Evolutionary conservation across 768 basidiomycete genomes (phyloP), one percentile per base, ranked within the genome.

Genomic region (Gymnopilus dilepis): DNA sequence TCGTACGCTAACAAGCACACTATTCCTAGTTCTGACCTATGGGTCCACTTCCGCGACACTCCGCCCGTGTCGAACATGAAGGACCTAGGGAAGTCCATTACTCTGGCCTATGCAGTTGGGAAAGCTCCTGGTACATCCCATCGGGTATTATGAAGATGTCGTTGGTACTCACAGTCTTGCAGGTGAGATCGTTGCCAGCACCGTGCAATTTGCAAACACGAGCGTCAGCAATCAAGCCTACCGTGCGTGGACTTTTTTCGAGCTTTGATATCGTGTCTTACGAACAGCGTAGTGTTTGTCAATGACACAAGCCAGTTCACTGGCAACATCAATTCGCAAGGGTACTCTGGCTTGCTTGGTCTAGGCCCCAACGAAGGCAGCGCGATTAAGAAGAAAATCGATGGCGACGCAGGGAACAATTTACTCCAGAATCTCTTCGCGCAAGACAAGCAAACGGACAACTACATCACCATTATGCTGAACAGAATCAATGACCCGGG

Each of bases 321-420:
- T 4, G 73, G 81, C 15, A 74, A 90, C 66, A 86, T 89, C 68
- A 74, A 81, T 34, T 51, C 80, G 2, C 84, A 90, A 68, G 88
- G 86, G 0, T 89, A 86, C 65, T 82, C 87, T 59, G 91, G 91
- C 40, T 83, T 93, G 19, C 77, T 93, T 28, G 91, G 91, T 22
- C 82, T 93, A 17, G 91, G 91, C n/a, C 91, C 91, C 30, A 90
- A 90, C 75, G 73, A 82, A 24, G 89, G 87, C 45, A 91, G 89
- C 53, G 76, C 83, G 41, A 83, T 93, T 63, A 81, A 78, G 59
- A 79, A 86, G 62, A 85, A 84, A 56, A 70, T 91, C 42, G 60
- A 63, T 17, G 79, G 78, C 8, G 64, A 70, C 56, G 68, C 79
- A 6, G 90, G 83, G 21, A 82, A 90, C 76, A 85, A 80, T 24